These are phyloP conservation scores for Skeletonema costatum DNA, from an alignment of 108 stramenopile species.

Conservation along the genomic window DNA sequence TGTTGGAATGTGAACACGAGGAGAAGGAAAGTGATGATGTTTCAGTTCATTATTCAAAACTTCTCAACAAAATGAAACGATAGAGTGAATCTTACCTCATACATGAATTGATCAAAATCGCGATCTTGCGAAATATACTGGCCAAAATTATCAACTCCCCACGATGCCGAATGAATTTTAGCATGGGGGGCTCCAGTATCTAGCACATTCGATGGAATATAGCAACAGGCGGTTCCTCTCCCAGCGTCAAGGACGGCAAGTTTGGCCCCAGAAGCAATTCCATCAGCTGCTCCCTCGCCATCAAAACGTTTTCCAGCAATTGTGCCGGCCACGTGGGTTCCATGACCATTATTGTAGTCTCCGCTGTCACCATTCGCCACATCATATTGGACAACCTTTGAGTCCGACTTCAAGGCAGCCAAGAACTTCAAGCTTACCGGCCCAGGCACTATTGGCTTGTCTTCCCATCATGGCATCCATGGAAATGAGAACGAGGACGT, in stretches of 20 bases:
- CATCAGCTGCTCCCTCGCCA: slow-evolving; percentile 17
- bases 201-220: slow-evolving; percentile 18
- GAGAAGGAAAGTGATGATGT: neutral
- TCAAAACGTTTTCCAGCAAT: slow-evolving; percentile 37
- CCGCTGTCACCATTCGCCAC: no score
- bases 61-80: neutral
- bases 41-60: no score
- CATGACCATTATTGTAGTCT: slow-evolving; percentile 25
- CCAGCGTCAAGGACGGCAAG: slow-evolving; percentile 47
- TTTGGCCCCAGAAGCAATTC: slow-evolving; percentile 34
- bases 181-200: slow-evolving; percentile 19
- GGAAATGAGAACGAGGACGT: slow-evolving; percentile 33
- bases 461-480: slow-evolving; percentile 41
- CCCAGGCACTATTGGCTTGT: slow-evolving; percentile 24
- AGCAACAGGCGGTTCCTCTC: slow-evolving; percentile 6
- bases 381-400: no score
- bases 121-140: slow-evolving; percentile 30
- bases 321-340: slow-evolving; percentile 40
- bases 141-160: slow-evolving; percentile 34
- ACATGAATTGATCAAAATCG: slow-evolving; percentile 50
- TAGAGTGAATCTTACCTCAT: slow-evolving; percentile 1
- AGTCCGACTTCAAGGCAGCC: neutral
- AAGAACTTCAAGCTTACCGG: slow-evolving; percentile 6
- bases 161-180: slow-evolving; percentile 51
- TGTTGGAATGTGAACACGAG: neutral